Evolutionary conservation across 768 basidiomycete species (phyloP), one percentile per base, ranked within the genome.

Genomic region (Melanogaster broomeanus): DNA sequence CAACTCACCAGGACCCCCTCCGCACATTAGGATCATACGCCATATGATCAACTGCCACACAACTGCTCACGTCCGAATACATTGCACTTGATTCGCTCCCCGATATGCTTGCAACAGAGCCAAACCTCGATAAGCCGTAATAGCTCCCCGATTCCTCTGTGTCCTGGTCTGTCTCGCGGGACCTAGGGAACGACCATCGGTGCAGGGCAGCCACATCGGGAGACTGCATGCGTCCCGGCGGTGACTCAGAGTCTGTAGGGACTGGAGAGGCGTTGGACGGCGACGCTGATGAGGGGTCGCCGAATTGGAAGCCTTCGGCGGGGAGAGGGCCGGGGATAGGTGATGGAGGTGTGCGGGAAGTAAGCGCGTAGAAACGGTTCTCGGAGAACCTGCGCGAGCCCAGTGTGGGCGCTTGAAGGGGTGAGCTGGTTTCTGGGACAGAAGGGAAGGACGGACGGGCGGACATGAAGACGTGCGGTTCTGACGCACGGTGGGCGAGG

Each of bases 291-390:
- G 72, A 79, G 25, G 84, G 80, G 10, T 77, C 76, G 51, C 84
- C 84, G 56, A 87, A 87, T 41, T 81, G 81, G 71, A 82, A 86
- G 49, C 77, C 78, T 35, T 82, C 82, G 5, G 76, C 74, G 2
- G 84, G 84, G 16, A 86, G 72, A 5, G 84, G 84, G 3, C 84
- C 84, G 9, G 68, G 68, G 45, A 71, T 71, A 2, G 68, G 82
- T 69, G 53, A 82, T 66, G 51, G 73, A 74, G 40, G 76, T 65
- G 73, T 60, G 33, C 84, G 78, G 7, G 79, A 72, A 25, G 77
- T 71, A 49, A 81, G 62, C 6, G 79, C 67, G 57, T 76, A 82
- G 6, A 80, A 64, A 13, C 71, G 72, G 52, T 78, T 77, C 53
- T 83, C 82, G 40, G 81, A 66, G 31, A 57, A 55, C 48, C 69